Evolutionary conservation across 345 rosid genomes (phyloP).

Genomic region (Gynandropsis gynandra): DNA sequence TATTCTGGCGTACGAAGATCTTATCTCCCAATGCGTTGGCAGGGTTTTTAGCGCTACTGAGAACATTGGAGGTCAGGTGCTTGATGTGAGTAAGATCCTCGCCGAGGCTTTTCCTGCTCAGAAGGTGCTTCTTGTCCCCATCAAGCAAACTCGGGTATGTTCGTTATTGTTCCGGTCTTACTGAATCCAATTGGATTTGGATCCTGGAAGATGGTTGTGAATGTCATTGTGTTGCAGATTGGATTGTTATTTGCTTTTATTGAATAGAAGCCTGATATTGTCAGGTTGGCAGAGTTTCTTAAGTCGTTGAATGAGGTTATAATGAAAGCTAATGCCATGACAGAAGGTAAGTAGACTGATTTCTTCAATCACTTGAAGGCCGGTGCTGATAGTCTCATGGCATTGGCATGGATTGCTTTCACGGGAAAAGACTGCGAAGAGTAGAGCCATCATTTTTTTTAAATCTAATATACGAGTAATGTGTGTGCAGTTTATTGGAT

Average conservation of each 20-base stretch:
- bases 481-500: no score
- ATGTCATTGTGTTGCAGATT: constrained; percentile 2
- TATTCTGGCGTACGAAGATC: constrained; percentile 69
- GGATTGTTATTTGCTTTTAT: background rate
- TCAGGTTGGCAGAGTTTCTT: no score
- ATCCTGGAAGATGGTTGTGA: background rate
- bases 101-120: no score
- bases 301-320: no score
- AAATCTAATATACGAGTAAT: background rate
- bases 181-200: constrained; percentile 10
- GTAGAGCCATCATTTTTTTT: constrained; percentile 15
- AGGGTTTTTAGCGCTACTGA: constrained; percentile 60
- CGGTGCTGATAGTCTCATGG: constrained; percentile 70
- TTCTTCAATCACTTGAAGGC: constrained; percentile 82
- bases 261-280: constrained; percentile 72
- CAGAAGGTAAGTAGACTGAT: constrained; percentile 87
- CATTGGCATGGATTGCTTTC: constrained; percentile 93
- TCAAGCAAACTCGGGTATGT: no score
- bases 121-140: no score
- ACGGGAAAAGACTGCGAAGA: constrained; percentile 88
- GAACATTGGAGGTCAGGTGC: constrained; percentile 97
- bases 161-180: no score
- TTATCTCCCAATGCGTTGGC: constrained; percentile 44
- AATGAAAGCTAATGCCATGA: constrained; percentile 59
- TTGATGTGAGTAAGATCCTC: no score